Base-by-base conservation (phyloP, 2,329 filamentous ascomycete species). In the Ploettnerulaceae sp. region DNA sequence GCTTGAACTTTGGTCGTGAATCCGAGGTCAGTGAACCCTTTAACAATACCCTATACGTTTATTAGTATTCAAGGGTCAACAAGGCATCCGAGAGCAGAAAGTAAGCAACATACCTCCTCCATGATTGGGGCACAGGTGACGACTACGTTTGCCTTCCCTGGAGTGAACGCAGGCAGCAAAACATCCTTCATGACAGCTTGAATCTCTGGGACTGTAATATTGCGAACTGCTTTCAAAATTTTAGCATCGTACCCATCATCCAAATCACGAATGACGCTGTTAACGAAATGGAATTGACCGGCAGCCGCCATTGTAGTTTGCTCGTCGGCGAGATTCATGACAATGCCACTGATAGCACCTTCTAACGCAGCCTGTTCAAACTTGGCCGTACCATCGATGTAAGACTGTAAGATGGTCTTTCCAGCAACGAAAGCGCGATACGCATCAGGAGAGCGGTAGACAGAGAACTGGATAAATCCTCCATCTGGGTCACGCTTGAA, bases 361-460 rank as follows among this genome's bases (percentile, higher is more conserved):
- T 97, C 89, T 7, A 97, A 79, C 3, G 60, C 57, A 46, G 51
- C 45, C 45, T 82, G 79, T 62, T 97, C 89, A 45, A 98, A 84
- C 22, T 76, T 72, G 1, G 77, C 75, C 7, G 75, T 76, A 7
- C 89, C 91, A 20, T 81, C 76, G 2, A 86, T 83, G 56, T 94
- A 83, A 49, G 81, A 82, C 33, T 80, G 72, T 32, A 97, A 81
- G 17, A 91, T 82, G 26, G 82, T 76, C 53, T 83, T 84, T 41
- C 84, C 85, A 0, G 87, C 87, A 22, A 74, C 71, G 61, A 93
- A 94, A 0, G 93, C 93, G 65, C 90, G 93, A 68, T 81, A 88
- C 0, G 85, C 84, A 55, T 96, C 89, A 0, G 93, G 91, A 0
- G 89, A 94, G 20, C 91, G 84, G 71, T 94, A 96, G 32, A 97